Evolutionary conservation across 257 asterid genomes (phyloP).

Genomic region (Forsythia suspensa): DNA sequence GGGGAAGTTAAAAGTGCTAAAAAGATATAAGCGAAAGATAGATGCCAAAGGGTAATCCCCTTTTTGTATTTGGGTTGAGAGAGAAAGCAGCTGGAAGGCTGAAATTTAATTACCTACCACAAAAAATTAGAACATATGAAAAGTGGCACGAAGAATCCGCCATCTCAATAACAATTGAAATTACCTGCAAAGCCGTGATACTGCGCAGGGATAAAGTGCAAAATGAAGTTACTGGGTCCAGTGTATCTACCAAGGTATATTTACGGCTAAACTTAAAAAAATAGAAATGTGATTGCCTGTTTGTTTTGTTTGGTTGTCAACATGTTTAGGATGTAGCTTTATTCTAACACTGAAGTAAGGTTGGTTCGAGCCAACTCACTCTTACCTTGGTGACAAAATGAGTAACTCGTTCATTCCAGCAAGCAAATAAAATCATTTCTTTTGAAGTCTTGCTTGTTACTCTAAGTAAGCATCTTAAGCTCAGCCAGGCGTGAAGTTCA

Average conservation of each 20-base stretch:
- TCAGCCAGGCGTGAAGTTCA: neutral
- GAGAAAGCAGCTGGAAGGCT: neutral
- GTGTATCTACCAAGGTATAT: too few species aligned
- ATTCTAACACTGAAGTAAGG: neutral
- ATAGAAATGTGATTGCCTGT: too few species aligned
- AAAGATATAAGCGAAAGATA: constrained; percentile 2
- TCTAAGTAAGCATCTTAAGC: neutral
- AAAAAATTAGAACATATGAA: neutral
- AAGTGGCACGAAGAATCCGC: neutral
- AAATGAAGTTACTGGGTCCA: neutral
- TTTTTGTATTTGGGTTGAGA: neutral
- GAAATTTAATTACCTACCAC: neutral
- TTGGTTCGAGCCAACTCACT: too few species aligned
- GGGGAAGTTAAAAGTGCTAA: neutral
- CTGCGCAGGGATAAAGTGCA: neutral
- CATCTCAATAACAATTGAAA: neutral
- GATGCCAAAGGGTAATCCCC: neutral
- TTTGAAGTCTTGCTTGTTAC: too few species aligned
- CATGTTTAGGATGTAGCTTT: too few species aligned
- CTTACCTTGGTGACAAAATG: neutral
- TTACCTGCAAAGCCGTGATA: neutral
- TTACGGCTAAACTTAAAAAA: too few species aligned
- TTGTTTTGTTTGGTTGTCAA: too few species aligned
- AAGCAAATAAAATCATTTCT: neutral
- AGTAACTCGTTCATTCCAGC: neutral